Base-by-base conservation (phyloP, 2,329 filamentous ascomycete genomes). In the Calonectria pteridis region DNA sequence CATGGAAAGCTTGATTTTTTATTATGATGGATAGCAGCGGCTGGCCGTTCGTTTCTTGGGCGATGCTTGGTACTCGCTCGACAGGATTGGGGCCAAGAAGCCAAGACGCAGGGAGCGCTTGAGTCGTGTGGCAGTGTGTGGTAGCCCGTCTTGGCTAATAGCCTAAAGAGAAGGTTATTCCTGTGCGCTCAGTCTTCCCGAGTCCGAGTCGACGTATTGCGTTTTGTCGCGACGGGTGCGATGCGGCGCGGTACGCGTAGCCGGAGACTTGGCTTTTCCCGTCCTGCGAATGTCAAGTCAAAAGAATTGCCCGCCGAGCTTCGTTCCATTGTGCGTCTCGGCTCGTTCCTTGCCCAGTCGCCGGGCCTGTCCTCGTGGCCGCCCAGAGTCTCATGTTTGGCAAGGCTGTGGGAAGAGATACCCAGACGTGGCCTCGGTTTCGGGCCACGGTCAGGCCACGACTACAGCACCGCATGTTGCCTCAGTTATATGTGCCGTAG, bases 111-210 rank as follows among this genome's bases (percentile, higher is more conserved):
- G 55, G 53, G 69, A 71, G 50, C 43, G 35, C 58, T 69, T 75
- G 77, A 78, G 74, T 78, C 69, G 76, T 74, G 77, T 75, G 71
- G 76, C 63, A 67, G 67, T 69, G 76, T 76, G 77, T 75, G 71
- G 75, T 58, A 67, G 67, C 73, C 69, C 67, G 74, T 67, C 78
- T 79, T 79, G 78, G 78, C 78, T 67, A 66, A 40, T 55, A 72
- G 65, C 33, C 65, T 68, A 50, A 67, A 63, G 53, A 62, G 49
- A 64, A 67, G 28, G 58, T 50, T 37, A 63, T 63, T 72, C 51
- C 40, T 50, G 50, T 67, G 69, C 35, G 28, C 59, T 51, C 33
- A 9, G n/a, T 28, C 43, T 23, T 23, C n/a, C 43, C 43, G n/a
- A 46, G 10, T 5, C n/a, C 9, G 43, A 46, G n/a, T 23, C 28